Evolutionary conservation across 1,139 yeast genomes (phyloP).

Genomic region (Spathaspora sp.): DNA sequence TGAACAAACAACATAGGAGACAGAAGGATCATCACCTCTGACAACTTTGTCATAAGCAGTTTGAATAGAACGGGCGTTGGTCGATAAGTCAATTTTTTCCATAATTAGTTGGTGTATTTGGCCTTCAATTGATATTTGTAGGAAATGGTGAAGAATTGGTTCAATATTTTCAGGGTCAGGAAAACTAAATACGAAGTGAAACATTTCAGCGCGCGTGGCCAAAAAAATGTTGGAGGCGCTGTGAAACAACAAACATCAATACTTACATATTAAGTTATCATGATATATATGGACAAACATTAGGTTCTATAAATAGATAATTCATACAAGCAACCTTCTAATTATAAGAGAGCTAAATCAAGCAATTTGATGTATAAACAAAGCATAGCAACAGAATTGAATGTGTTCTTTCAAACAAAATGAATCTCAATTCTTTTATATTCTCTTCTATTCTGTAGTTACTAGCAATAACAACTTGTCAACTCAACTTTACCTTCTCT

Average conservation of each 20-base stretch:
- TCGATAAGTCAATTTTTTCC: conserved; percentile 58
- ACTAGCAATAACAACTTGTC: no score
- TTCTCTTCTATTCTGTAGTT: no score
- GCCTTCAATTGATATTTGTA: neutral
- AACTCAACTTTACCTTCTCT: no score
- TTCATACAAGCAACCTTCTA: no score
- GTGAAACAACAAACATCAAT: neutral
- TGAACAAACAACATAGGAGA: conserved; percentile 63
- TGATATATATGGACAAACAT: neutral
- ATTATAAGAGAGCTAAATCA: no score
- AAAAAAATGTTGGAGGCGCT: no score
- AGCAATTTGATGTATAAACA: no score
- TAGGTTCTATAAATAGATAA: neutral
- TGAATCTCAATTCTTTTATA: no score
- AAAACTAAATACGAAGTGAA: neutral
- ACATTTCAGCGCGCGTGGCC: neutral
- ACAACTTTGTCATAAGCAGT: conserved; percentile 64
- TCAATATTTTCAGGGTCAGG: neutral
- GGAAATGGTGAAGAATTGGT: neutral
- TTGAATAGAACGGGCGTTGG: conserved; percentile 61
- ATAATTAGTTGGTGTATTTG: conserved; percentile 20
- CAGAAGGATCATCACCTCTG: conserved; percentile 50
- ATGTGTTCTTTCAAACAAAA: no score
- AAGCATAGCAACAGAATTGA: no score
- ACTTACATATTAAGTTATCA: neutral